phyloP scores from a whole-genome alignment of 1,284 basidiomycete species.

The Puccinia coronata region DNA sequence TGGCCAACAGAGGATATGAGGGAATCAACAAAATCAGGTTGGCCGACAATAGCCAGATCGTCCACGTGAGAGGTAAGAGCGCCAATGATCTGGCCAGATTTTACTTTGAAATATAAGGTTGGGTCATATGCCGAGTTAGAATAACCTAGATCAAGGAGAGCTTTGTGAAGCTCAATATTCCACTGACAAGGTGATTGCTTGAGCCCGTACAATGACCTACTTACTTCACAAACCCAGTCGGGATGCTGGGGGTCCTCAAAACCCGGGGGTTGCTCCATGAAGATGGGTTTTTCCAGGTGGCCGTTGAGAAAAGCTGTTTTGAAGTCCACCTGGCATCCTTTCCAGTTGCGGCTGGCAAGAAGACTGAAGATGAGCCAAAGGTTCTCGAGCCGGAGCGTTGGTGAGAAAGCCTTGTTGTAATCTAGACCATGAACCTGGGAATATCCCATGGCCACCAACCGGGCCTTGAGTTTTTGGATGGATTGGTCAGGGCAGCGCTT shows the following conservation, averaged over 20 bases:
- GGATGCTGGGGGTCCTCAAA: too few relatives aligned
- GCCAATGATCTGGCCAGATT: background rate
- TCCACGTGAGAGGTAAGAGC: background rate
- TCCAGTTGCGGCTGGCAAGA: background rate
- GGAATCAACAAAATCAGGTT: background rate
- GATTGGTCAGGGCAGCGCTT: background rate
- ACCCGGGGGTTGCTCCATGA: constrained; percentile 9
- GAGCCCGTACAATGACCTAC: background rate
- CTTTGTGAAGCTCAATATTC: too few relatives aligned
- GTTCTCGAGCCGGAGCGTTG: background rate
- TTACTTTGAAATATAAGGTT: background rate
- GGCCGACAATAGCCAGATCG: background rate
- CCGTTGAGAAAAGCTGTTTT: constrained; percentile 23
- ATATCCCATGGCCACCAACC: too few relatives aligned
- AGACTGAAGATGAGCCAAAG: too few relatives aligned
- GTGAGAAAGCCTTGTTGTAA: background rate
- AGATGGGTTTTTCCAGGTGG: background rate
- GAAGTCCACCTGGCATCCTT: background rate
- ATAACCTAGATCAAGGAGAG: background rate
- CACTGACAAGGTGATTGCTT: constrained; percentile 11
- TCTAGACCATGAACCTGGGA: too few relatives aligned
- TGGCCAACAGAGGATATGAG: too few relatives aligned
- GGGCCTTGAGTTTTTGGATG: too few relatives aligned
- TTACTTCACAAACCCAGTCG: constrained; percentile 6
- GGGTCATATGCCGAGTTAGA: background rate